A percentile compares a stretch with the other conserved stretches of the same genome.
phyloP scores from a whole-genome alignment of 2,329 filamentous ascomycete species.

The Curvularia sp. region DNA sequence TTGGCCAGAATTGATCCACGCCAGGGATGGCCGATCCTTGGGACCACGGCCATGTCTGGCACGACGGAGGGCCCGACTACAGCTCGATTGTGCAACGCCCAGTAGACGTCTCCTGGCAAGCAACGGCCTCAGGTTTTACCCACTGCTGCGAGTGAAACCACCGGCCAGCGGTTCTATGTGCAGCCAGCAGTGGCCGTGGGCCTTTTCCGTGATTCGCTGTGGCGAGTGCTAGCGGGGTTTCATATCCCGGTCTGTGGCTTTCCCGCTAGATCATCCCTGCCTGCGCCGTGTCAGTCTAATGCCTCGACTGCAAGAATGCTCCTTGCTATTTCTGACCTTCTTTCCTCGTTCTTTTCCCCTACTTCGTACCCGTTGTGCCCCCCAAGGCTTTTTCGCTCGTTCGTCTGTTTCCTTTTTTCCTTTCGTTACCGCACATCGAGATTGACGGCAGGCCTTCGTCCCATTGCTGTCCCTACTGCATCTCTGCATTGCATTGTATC shows the following conservation, averaged over 20 bases:
- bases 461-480: conserved; percentile 35
- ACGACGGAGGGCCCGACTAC: not conserved
- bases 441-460: conserved; percentile 44
- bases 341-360: conserved; percentile 18
- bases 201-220: conserved; percentile 32
- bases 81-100: not conserved
- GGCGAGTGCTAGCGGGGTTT: conserved; percentile 27
- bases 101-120: not conserved
- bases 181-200: conserved; percentile 18
- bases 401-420: conserved; percentile 28
- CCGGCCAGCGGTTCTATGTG: conserved; percentile 13
- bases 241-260: conserved; percentile 30
- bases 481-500: conserved; percentile 24
- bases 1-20: conserved; percentile 39
- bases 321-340: conserved; percentile 23
- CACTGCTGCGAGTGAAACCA: conserved; percentile 12
- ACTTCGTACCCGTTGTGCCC: conserved; percentile 20
- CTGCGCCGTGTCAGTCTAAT: conserved; percentile 18
- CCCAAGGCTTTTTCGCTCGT: conserved; percentile 33
- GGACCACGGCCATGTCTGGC: conserved; percentile 8
- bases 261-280: conserved; percentile 31
- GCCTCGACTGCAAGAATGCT: conserved; percentile 21
- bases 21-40: conserved; percentile 16
- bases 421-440: conserved; percentile 18
- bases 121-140: not conserved